A percentile compares a stretch with the other conserved stretches of the same genome.
phyloP scores from a whole-genome alignment of 2,329 filamentous ascomycete genomes.

The Xylariaceae sp. region DNA sequence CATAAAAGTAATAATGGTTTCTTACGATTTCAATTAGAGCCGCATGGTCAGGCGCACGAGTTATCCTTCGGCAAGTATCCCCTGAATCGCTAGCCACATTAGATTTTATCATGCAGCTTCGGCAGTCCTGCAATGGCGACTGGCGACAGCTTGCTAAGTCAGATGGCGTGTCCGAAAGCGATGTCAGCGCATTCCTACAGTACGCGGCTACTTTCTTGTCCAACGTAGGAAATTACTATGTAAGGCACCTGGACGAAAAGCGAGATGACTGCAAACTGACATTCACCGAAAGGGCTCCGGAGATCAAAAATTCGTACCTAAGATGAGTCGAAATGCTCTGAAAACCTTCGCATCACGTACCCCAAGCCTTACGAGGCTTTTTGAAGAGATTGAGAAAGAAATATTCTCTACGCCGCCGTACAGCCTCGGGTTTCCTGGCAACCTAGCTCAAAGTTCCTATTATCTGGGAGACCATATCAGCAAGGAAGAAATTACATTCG shows the following conservation, averaged over 20 bases:
- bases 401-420: slow-evolving; percentile 58
- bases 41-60: slow-evolving; percentile 59
- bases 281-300: slow-evolving; percentile 50
- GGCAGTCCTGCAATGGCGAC: slow-evolving; percentile 55
- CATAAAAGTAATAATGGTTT: slow-evolving; percentile 12
- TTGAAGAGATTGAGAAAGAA: slow-evolving; percentile 49
- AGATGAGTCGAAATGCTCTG: slow-evolving; percentile 49
- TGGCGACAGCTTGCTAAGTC: slow-evolving; percentile 53
- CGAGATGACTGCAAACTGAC: not conserved
- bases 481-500: slow-evolving; percentile 57
- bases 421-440: slow-evolving; percentile 60
- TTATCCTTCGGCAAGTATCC: slow-evolving; percentile 64
- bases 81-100: slow-evolving; percentile 63
- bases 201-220: slow-evolving; percentile 64
- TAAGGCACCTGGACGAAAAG: slow-evolving; percentile 14
- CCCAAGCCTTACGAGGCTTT: slow-evolving; percentile 48
- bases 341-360: slow-evolving; percentile 50
- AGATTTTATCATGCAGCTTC: slow-evolving; percentile 62
- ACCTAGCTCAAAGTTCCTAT: slow-evolving; percentile 59
- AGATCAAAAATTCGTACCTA: slow-evolving; percentile 65
- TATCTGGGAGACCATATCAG: slow-evolving; percentile 60
- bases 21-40: slow-evolving; percentile 47
- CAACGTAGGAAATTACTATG: slow-evolving; percentile 66
- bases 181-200: slow-evolving; percentile 57
- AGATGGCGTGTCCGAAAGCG: slow-evolving; percentile 49